Conservation (phyloP, 192 early-diverging fungal species). For the Gonapodya sp. region DNA sequence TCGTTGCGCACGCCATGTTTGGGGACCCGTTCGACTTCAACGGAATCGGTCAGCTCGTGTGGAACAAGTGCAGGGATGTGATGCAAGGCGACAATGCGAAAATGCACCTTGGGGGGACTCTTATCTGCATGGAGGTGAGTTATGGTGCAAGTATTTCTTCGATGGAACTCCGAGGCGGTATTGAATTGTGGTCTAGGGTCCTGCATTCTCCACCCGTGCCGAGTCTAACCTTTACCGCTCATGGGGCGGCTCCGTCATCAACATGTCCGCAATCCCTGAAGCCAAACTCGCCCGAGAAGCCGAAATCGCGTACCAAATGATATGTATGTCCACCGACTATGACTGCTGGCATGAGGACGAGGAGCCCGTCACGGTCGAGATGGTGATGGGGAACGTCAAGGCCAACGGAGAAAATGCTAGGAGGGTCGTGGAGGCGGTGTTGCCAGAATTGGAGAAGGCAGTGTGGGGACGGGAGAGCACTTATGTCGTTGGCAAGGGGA, state of each 20-base stretch:
- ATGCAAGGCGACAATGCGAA: constrained; percentile 33
- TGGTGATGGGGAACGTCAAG: constrained; percentile 79
- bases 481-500: constrained; percentile 35
- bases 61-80: constrained; percentile 28
- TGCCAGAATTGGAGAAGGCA: constrained; percentile 65
- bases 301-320: constrained; percentile 96
- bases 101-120: constrained; percentile 76
- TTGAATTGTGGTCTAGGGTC: constrained; percentile 55
- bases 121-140: constrained; percentile 80
- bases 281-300: constrained; percentile 95
- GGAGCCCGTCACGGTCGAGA: constrained; percentile 71
- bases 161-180: no score
- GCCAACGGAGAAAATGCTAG: constrained; percentile 78
- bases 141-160: no score
- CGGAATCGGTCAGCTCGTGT: constrained; percentile 60
- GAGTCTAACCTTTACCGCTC: constrained; percentile 93
- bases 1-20: constrained; percentile 86
- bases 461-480: constrained; percentile 39
- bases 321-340: constrained; percentile 99
- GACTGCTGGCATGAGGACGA: constrained; percentile 61
- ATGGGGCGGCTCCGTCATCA: constrained; percentile 91
- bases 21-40: constrained; percentile 83
- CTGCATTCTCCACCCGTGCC: constrained; percentile 93
- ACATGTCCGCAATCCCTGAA: constrained; percentile 96
- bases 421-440: constrained; percentile 58